Evolutionary conservation across 345 rosid species (phyloP).

Genomic region (Eucalyptus marginata): DNA sequence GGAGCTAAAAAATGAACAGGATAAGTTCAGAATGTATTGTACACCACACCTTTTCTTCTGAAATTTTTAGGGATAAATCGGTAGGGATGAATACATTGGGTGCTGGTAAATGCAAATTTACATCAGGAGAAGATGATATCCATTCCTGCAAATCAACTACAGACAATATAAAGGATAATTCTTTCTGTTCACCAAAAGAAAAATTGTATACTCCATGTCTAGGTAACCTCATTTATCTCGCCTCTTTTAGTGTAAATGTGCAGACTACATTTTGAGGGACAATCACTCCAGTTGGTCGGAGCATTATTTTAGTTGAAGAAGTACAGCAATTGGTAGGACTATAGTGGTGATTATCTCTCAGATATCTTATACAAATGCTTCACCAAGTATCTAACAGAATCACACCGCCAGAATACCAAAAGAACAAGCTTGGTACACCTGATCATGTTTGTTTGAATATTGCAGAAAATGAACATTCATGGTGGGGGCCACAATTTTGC

Average conservation of each 20-base stretch:
- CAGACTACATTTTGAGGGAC: not conserved
- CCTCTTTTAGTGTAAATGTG: not conserved
- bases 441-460: not conserved
- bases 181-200: not conserved
- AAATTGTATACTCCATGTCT: not conserved
- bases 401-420: not conserved
- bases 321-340: not conserved
- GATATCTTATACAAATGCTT: not conserved
- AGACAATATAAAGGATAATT: not conserved
- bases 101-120: constrained; percentile 69
- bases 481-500: not conserved
- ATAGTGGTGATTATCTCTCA: not conserved
- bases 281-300: not conserved
- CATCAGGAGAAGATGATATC: constrained; percentile 56
- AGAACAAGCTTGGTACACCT: not conserved
- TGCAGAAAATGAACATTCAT: not conserved
- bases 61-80: constrained; percentile 63
- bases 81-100: constrained; percentile 58
- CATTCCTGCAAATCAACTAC: constrained; percentile 42
- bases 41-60: constrained; percentile 21
- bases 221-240: not conserved
- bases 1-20: not conserved
- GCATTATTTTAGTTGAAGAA: not conserved
- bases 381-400: not conserved
- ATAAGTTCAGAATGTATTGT: not conserved